Percentiles rank a stretch among this genome's conserved stretches.
Conservation (phyloP, 495 filamentous ascomycete species). For the Penicillium coprophilum region DNA sequence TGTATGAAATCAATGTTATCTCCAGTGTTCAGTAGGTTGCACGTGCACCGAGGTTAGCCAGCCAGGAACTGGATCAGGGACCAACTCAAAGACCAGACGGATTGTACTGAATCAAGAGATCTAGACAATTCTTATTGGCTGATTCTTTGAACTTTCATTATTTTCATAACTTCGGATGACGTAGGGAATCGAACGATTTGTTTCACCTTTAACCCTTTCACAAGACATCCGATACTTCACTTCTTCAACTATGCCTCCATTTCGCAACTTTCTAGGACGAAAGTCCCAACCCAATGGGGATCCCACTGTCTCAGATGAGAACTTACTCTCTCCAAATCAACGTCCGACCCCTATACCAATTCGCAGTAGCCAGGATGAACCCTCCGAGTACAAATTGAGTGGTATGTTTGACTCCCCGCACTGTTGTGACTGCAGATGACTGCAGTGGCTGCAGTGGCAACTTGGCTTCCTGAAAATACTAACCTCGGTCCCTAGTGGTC, state of each 20-base stretch:
- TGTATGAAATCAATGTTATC: slow-evolving; percentile 1
- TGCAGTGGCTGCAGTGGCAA: not conserved
- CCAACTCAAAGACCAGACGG: too few relatives aligned
- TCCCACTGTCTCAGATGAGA: slow-evolving; percentile 50
- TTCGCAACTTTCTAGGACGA: slow-evolving; percentile 71
- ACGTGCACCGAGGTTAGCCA: not conserved
- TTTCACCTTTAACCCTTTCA: not conserved
- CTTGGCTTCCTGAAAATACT: not conserved
- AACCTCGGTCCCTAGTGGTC: slow-evolving; percentile 61
- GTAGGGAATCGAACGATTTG: not conserved
- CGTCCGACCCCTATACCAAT: slow-evolving; percentile 56
- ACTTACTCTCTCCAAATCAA: slow-evolving; percentile 47
- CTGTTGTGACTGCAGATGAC: not conserved
- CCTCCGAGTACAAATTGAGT: slow-evolving; percentile 78
- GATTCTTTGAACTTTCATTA: not conserved
- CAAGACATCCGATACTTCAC: not conserved
- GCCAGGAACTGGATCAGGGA: not conserved
- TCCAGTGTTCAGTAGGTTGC: not conserved
- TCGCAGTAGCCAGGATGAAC: slow-evolving; percentile 56
- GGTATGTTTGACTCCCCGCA: slow-evolving; percentile 50
- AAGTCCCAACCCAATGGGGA: slow-evolving; percentile 51
- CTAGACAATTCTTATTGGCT: slow-evolving; percentile 1
- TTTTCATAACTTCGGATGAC: not conserved
- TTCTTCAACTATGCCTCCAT: slow-evolving; percentile 55
- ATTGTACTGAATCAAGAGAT: too few relatives aligned